These are phyloP conservation scores for Rhizoclosmatium globosum DNA, from an alignment of 192 early-diverging fungal genomes.

Conservation along the genomic window DNA sequence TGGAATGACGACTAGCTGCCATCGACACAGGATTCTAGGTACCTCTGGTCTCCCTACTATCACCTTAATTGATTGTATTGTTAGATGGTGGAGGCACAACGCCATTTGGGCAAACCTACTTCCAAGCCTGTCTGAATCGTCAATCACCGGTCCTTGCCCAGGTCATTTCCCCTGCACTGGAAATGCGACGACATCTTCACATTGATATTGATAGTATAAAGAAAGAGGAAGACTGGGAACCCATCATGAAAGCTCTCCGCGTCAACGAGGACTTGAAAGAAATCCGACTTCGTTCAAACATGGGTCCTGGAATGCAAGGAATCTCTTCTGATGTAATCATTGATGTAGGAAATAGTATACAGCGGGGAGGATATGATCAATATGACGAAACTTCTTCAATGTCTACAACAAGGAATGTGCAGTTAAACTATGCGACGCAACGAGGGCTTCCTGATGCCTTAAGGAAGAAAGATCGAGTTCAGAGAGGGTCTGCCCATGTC, in stretches of 20 bases:
- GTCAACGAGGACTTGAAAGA: constrained; percentile 36
- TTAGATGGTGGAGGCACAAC: constrained; percentile 36
- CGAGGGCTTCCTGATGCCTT: constrained; percentile 23
- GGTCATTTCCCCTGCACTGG: constrained; percentile 31
- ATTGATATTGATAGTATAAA: constrained; percentile 45
- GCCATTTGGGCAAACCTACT: constrained; percentile 32
- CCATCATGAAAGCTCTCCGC: constrained; percentile 39
- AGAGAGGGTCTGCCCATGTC: constrained; percentile 8
- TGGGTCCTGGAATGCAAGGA: constrained; percentile 36
- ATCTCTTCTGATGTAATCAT: constrained; percentile 1
- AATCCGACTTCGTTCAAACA: constrained; percentile 23
- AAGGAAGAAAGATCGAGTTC: constrained; percentile 22
- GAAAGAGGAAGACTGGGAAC: constrained; percentile 48
- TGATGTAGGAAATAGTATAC: neutral
- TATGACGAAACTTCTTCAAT: constrained; percentile 15
- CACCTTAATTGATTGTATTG: neutral
- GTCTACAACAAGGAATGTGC: constrained; percentile 8
- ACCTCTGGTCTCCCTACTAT: neutral
- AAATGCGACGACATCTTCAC: constrained; percentile 22
- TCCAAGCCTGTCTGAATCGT: constrained; percentile 32
- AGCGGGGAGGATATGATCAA: too few species aligned
- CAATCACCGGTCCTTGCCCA: constrained; percentile 33
- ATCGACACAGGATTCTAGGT: constrained; percentile 33
- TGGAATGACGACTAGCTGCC: constrained; percentile 25
- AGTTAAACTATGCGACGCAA: constrained; percentile 25